phyloP scores from a whole-genome alignment of 2,329 filamentous ascomycete genomes.

The Diaporthe ampelina region DNA sequence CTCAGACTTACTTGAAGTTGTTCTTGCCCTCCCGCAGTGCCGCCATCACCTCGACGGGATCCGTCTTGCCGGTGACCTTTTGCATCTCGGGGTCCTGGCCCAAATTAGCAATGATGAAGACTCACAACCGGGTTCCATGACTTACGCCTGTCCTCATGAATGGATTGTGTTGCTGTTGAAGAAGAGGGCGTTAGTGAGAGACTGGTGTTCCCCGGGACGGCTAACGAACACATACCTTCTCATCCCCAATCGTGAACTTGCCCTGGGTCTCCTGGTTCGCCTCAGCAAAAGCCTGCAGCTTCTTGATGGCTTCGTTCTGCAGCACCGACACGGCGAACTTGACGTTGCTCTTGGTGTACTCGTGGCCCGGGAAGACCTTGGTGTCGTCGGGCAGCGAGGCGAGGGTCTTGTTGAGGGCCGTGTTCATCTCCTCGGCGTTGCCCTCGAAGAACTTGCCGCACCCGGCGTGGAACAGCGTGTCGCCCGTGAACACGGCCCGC shows the following conservation, averaged over 20 bases:
- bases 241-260: slow-evolving; percentile 95
- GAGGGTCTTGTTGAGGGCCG: slow-evolving; percentile 88
- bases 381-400: slow-evolving; percentile 89
- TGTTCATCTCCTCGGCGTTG: slow-evolving; percentile 90
- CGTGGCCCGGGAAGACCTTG: slow-evolving; percentile 93
- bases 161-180: slow-evolving; percentile 84
- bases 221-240: slow-evolving; percentile 78
- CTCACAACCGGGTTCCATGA: slow-evolving; percentile 35
- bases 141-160: slow-evolving; percentile 91
- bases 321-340: slow-evolving; percentile 86
- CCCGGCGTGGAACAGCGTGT: slow-evolving; percentile 95
- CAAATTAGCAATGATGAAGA: slow-evolving; percentile 38
- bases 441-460: slow-evolving; percentile 98
- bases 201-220: neutral
- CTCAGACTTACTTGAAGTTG: slow-evolving; percentile 69
- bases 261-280: slow-evolving; percentile 91
- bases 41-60: slow-evolving; percentile 87
- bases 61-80: slow-evolving; percentile 83
- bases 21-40: slow-evolving; percentile 94
- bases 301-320: slow-evolving; percentile 81
- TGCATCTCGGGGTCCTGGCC: slow-evolving; percentile 84
- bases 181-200: slow-evolving; percentile 17
- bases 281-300: slow-evolving; percentile 81
- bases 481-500: slow-evolving; percentile 91
- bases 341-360: slow-evolving; percentile 98